A percentile compares a stretch with the other conserved stretches of the same genome.
Evolutionary conservation across 441 rosid genomes (phyloP).

Genomic region (Oxalis stricta): DNA sequence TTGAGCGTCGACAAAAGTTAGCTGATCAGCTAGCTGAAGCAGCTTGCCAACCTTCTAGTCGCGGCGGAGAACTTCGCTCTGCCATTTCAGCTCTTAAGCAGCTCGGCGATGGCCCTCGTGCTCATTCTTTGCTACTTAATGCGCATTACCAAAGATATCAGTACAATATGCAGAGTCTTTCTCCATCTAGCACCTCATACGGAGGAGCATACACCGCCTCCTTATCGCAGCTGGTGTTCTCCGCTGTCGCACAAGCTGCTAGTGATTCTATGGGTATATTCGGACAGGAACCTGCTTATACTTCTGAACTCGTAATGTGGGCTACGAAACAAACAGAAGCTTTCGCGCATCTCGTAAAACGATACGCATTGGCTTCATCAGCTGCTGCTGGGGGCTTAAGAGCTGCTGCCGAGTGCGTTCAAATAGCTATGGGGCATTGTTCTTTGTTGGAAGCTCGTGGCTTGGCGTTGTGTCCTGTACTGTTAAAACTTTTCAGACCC

Average conservation of each 20-base stretch:
- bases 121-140: conserved; percentile 78
- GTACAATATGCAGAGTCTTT: conserved; percentile 83
- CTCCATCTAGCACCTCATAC: conserved; percentile 87
- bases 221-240: conserved; percentile 86
- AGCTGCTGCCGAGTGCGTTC: conserved; percentile 99
- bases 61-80: conserved; percentile 83
- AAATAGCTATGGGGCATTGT: conserved; percentile 98
- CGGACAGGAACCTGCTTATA: conserved; percentile 77
- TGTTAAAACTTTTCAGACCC: conserved; percentile 78
- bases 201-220: conserved; percentile 99
- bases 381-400: conserved; percentile 99
- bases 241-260: conserved; percentile 93
- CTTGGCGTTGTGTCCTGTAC: conserved; percentile 83
- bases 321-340: conserved; percentile 86
- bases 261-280: conserved; percentile 71
- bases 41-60: conserved; percentile 89
- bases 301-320: conserved; percentile 97
- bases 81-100: conserved; percentile 84
- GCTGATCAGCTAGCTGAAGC: conserved; percentile 96
- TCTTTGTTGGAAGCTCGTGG: conserved; percentile 92
- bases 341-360: conserved; percentile 80
- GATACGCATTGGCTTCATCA: conserved; percentile 92
- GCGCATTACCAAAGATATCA: conserved; percentile 80
- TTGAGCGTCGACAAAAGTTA: conserved; percentile 64
- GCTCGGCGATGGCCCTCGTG: conserved; percentile 98